Conservation (phyloP, 1,139 yeast genomes). For the Kodamaea derodonti region DNA sequence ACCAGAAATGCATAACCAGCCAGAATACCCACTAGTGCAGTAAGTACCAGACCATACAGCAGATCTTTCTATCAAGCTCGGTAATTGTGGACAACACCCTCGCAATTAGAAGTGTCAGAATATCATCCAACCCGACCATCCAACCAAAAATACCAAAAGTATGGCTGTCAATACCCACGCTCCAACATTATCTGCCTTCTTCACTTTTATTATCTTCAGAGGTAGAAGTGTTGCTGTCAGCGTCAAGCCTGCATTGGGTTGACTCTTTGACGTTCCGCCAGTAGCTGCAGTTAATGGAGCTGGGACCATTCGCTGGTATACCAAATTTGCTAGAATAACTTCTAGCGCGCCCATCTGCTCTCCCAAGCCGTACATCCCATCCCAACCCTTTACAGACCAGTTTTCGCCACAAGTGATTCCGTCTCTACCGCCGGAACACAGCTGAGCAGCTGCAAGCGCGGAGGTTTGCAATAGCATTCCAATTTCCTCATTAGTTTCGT, state of each 20-base stretch:
- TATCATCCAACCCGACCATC: slow-evolving; percentile 45
- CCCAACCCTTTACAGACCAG: slow-evolving; percentile 74
- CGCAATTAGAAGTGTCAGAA: too few relatives aligned
- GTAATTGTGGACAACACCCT: too few relatives aligned
- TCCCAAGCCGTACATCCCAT: slow-evolving; percentile 81
- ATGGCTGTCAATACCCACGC: slow-evolving; percentile 48
- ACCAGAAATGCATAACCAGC: too few relatives aligned
- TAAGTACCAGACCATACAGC: too few relatives aligned
- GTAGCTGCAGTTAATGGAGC: slow-evolving; percentile 54
- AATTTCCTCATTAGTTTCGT: slow-evolving; percentile 54
- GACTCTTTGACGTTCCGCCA: slow-evolving; percentile 62
- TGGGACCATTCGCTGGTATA: slow-evolving; percentile 37
- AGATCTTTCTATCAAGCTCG: too few relatives aligned
- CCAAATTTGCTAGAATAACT: slow-evolving; percentile 62
- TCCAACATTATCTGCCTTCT: slow-evolving; percentile 43
- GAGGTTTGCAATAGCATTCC: slow-evolving; percentile 49
- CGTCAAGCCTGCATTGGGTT: slow-evolving; percentile 39
- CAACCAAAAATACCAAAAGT: slow-evolving; percentile 33
- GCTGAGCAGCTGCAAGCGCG: slow-evolving; percentile 77
- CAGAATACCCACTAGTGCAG: too few relatives aligned
- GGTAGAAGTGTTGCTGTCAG: slow-evolving; percentile 22
- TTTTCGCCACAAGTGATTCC: slow-evolving; percentile 86
- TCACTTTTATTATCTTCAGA: slow-evolving; percentile 25
- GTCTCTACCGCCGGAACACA: slow-evolving; percentile 85
- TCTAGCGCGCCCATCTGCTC: slow-evolving; percentile 91